Evolutionary conservation across 2,329 filamentous ascomycete species (phyloP), one percentile per base, ranked within the genome.

Genomic region (Malbranchea cinnamomea): DNA sequence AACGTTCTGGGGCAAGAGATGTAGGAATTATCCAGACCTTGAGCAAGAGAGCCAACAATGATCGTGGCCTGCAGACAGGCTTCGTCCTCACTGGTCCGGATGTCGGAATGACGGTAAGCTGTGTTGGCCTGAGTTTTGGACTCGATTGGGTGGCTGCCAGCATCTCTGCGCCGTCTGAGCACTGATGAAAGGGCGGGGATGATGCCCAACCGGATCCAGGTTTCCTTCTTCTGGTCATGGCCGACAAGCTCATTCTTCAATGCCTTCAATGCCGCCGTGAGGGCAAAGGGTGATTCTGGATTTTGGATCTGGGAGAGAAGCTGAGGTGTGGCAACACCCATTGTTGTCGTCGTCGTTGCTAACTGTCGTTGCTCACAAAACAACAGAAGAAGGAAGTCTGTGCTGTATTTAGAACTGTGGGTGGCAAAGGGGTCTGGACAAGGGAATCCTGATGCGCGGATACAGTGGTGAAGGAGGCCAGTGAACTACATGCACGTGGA

Each of bases 211-310:
- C 63, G 63, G 23, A 94, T 66, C 63, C 77, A 85, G 33, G 71
- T 57, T 54, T 87, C 78, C 56, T 98, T 98, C 52, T 77, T 76
- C 52, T 87, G 75, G 19, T 78, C 68, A 53, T 95, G 83, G 14
- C 89, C 89, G 36, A 93, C 74, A 27, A 92, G 68, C 39, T 89
- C 79, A 53, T 93, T 89, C 61, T 93, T 95, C 17, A 98, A 60
- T 23, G 65, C 63, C 40, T 75, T 72, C 25, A 94, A 64, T 28
- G 74, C 69, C 15, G 63, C 59, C 23, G 69, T 46, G 37, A 55
- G 57, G 26, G 47, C 46, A 23, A 47, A 49, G 32, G 49, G 39
- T 35, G 52, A 58, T 27, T 53, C 56, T 37, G 74, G 65, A 43
- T 59, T 65, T 39, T 63, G 63, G 33, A 78, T 59, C 48, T 72